Percentiles rank a stretch among this genome's conserved stretches.
Conservation (phyloP, 1,139 yeast genomes). For the Geotrichum cucujoidarum region DNA sequence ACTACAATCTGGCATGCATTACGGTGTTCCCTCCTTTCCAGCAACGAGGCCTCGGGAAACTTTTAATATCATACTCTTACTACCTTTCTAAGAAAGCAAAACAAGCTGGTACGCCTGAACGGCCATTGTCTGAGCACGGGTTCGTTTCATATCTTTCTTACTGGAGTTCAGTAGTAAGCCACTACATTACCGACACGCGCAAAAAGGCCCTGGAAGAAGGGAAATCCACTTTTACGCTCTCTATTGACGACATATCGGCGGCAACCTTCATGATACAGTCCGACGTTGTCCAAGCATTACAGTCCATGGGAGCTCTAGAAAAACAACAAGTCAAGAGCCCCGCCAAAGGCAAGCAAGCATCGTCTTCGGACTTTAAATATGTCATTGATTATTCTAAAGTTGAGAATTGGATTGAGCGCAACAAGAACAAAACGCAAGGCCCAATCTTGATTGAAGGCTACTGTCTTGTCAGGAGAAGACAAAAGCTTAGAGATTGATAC, state of each 20-base stretch:
- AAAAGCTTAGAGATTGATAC: not conserved
- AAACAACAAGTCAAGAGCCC: not conserved
- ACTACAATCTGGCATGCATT: conserved; percentile 84
- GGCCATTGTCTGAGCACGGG: conserved; percentile 83
- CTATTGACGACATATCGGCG: conserved; percentile 15
- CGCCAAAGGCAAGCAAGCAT: not conserved
- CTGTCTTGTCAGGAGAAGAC: conserved; percentile 11
- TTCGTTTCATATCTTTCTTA: conserved; percentile 63
- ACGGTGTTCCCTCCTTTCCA: conserved; percentile 92
- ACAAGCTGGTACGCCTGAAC: conserved; percentile 79
- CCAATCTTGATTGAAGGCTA: conserved; percentile 14
- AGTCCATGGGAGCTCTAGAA: conserved; percentile 13
- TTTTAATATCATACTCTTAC: conserved; percentile 79
- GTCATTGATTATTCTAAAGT: conserved; percentile 1
- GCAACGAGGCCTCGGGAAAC: conserved; percentile 66
- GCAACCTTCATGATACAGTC: conserved; percentile 13
- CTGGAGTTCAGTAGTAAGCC: conserved; percentile 60
- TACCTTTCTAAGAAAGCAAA: conserved; percentile 56
- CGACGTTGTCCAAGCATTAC: conserved; percentile 18
- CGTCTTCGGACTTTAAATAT: not conserved
- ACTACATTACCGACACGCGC: conserved; percentile 36
- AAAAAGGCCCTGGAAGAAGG: not conserved
- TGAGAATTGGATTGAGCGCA: conserved; percentile 6
- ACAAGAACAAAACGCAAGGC: conserved; percentile 12
- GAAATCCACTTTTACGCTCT: not conserved